phyloP scores from a whole-genome alignment of 192 early-diverging fungal genomes.

The Phlyctochytrium planicorne region DNA sequence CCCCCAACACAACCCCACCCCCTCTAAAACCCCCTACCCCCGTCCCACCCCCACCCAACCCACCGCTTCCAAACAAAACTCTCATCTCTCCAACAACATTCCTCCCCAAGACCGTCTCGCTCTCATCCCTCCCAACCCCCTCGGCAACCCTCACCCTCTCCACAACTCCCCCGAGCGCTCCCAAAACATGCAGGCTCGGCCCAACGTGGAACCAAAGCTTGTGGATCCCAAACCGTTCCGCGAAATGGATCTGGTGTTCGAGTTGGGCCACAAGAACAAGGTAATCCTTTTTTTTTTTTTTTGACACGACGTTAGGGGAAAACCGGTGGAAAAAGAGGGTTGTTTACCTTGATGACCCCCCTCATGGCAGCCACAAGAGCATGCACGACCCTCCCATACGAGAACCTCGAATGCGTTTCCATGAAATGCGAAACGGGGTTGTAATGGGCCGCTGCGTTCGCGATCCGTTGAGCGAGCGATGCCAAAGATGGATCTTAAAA shows the following conservation, averaged over 20 bases:
- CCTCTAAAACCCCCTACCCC: too few relatives aligned
- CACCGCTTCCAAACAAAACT: too few relatives aligned
- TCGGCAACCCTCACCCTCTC: constrained; percentile 43
- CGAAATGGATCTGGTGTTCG: constrained; percentile 75
- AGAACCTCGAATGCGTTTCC: constrained; percentile 65
- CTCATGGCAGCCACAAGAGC: constrained; percentile 84
- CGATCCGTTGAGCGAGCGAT: constrained; percentile 72
- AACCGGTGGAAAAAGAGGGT: neutral
- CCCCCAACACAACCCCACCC: constrained; percentile 76
- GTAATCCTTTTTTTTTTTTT: constrained; percentile 78
- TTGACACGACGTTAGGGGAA: constrained; percentile 12
- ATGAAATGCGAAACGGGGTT: constrained; percentile 76
- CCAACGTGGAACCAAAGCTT: constrained; percentile 88
- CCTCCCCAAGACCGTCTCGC: constrained; percentile 27
- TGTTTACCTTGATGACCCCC: constrained; percentile 64
- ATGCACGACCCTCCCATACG: constrained; percentile 85
- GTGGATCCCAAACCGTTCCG: constrained; percentile 80
- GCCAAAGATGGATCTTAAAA: constrained; percentile 48
- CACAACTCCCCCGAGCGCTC: constrained; percentile 51
- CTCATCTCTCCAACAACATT: constrained; percentile 1
- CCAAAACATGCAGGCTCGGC: constrained; percentile 66
- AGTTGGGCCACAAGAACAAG: constrained; percentile 80
- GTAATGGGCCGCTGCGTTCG: constrained; percentile 78
- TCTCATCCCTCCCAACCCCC: constrained; percentile 31
- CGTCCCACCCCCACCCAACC: too few relatives aligned